A percentile compares a stretch with the other conserved stretches of the same genome.
Evolutionary conservation across 805 yeast species (phyloP).

Genomic region (Pichia membranifaciens): DNA sequence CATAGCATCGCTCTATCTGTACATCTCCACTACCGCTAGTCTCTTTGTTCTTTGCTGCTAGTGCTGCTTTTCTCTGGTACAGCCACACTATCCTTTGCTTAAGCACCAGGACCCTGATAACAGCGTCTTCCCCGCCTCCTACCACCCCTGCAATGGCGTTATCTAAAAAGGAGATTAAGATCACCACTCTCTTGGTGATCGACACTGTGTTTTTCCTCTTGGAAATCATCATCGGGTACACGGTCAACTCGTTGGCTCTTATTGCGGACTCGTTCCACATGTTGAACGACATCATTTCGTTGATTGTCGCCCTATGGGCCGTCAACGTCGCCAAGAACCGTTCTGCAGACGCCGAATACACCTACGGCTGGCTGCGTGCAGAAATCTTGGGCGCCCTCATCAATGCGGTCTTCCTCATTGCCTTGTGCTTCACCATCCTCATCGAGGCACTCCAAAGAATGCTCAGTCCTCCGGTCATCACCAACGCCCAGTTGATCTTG

Average conservation of each 20-base stretch:
- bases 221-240: slow-evolving; percentile 81
- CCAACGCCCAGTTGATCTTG: slow-evolving; percentile 77
- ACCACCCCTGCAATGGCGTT: slow-evolving; percentile 17
- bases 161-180: slow-evolving; percentile 58
- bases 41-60: background rate
- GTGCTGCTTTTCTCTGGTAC: too few relatives aligned
- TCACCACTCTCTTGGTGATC: slow-evolving; percentile 60
- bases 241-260: slow-evolving; percentile 89
- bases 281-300: slow-evolving; percentile 89
- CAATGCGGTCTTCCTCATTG: slow-evolving; percentile 88
- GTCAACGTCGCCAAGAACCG: slow-evolving; percentile 79
- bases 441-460: slow-evolving; percentile 91
- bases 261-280: slow-evolving; percentile 97
- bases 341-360: slow-evolving; percentile 80
- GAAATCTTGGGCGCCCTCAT: slow-evolving; percentile 93
- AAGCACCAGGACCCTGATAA: too few relatives aligned
- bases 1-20: too few relatives aligned
- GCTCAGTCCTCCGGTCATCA: slow-evolving; percentile 69
- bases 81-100: background rate
- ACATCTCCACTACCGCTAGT: too few relatives aligned
- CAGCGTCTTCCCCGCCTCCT: too few relatives aligned
- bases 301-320: slow-evolving; percentile 93
- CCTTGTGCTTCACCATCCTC: slow-evolving; percentile 85
- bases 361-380: slow-evolving; percentile 98
- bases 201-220: slow-evolving; percentile 81